Base-by-base conservation (phyloP, 1,284 basidiomycete species). In the Trichosporon faecale region DNA sequence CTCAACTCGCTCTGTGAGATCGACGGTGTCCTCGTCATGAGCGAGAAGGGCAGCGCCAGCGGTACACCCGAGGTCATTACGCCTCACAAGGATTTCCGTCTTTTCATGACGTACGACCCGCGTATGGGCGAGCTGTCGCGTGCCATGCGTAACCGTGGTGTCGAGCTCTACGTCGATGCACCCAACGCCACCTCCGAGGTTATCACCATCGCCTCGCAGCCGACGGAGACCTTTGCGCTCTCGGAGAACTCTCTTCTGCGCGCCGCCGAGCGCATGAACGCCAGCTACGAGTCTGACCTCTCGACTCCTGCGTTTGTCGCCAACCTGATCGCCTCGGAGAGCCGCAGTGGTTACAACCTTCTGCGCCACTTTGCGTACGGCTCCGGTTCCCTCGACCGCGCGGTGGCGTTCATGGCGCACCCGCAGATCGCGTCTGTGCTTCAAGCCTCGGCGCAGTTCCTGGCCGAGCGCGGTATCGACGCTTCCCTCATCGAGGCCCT, bases 141-240 rank as follows among this genome's bases (percentile, higher is more conserved):
- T 46, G 97, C 97, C 0, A 99, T 99, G 97, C 90, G 97, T 52
- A 99, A 99, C 82, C 90, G 97, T 74, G 97, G 96, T 40, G 87
- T 98, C 55, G 97, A 99, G 82, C 88, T 99, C 44, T 88, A 70
- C 40, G 73, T 80, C 23, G 75, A 75, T 25, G 60, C 70, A 1
- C 68, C 68, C 2, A 33, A 52, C 8, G 29, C 49, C 1, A 35
- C 27, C 2, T 33, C 18, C 3, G 49, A 31, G 27, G 29, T 60
- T 16, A 27, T 27, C 25, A 27, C 57, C 18, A 31, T 61, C 16
- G 2, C 57, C 27, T 31, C 27, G 18, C 16, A n/a, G 57, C n/a
- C 33, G 18, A 21, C n/a, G 0, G 29, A 67, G 61, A 66, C 70
- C 6, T 71, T 61, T n/a, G 68, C 70, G 0, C 64, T 73, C 1